These are phyloP conservation scores for Wickerhamomyces sp. DNA, from an alignment of 1,139 yeast genomes.

Conservation along the genomic window DNA sequence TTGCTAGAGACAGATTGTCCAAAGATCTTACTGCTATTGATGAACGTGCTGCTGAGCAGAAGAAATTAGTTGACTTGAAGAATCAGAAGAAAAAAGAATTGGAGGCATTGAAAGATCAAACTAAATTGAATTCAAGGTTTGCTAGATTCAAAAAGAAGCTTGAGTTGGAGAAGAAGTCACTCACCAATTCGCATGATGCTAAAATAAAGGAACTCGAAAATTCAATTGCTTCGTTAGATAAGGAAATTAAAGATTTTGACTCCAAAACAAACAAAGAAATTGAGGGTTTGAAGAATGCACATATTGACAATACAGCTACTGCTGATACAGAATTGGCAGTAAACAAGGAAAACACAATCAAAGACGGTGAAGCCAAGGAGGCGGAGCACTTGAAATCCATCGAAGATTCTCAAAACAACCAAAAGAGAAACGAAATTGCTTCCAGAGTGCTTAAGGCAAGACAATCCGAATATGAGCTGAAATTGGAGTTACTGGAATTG, in stretches of 20 bases:
- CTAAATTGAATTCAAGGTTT: slow-evolving; percentile 21
- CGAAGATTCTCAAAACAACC: slow-evolving; percentile 17
- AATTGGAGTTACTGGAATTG: slow-evolving; percentile 19
- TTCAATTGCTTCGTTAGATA: slow-evolving; percentile 20
- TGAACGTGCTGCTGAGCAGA: slow-evolving; percentile 20
- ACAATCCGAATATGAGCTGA: slow-evolving; percentile 21
- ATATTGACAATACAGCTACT: slow-evolving; percentile 12
- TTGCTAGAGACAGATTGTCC: slow-evolving; percentile 20
- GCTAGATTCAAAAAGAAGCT: slow-evolving; percentile 24
- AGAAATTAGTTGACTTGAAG: slow-evolving; percentile 17
- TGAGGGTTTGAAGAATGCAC: slow-evolving; percentile 16
- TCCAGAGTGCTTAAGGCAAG: slow-evolving; percentile 23
- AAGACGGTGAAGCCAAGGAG: slow-evolving; percentile 9
- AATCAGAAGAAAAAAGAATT: slow-evolving; percentile 21
- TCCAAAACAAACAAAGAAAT: slow-evolving; percentile 25
- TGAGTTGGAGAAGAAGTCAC: slow-evolving; percentile 20
- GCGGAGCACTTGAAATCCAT: slow-evolving; percentile 15
- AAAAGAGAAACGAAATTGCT: slow-evolving; percentile 20
- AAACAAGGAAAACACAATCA: slow-evolving; percentile 13
- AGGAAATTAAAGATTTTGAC: slow-evolving; percentile 22
- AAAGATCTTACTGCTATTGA: slow-evolving; percentile 18
- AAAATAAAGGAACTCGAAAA: slow-evolving; percentile 29
- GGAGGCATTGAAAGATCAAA: slow-evolving; percentile 21
- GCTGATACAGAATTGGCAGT: slow-evolving; percentile 22
- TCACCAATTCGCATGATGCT: slow-evolving; percentile 21